Conservation (phyloP, 192 early-diverging fungal species). For the Backusella mclennaniae region DNA sequence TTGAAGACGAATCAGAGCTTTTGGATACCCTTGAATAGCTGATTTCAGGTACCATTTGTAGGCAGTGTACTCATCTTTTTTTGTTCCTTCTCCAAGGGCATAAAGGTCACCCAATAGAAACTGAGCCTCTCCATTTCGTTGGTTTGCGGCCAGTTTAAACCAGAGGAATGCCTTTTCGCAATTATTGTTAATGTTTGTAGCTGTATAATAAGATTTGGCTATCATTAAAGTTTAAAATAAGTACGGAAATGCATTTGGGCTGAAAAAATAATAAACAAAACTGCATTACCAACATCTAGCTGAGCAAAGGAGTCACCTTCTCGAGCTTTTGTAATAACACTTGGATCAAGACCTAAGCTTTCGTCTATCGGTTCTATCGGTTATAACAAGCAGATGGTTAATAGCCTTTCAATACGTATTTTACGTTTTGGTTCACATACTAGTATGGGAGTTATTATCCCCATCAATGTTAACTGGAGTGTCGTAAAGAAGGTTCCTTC, state of each 20-base stretch:
- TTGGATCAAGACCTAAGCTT: background rate
- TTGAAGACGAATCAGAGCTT: background rate
- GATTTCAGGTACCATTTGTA: background rate
- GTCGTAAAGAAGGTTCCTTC: too few species aligned
- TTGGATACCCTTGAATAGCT: background rate
- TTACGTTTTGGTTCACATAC: too few species aligned
- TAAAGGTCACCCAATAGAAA: background rate
- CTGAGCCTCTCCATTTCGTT: background rate
- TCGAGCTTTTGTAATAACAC: background rate
- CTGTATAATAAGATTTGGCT: background rate
- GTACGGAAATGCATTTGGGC: background rate
- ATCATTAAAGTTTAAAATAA: background rate
- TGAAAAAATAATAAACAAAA: background rate
- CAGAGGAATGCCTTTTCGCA: background rate
- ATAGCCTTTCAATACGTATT: too few species aligned
- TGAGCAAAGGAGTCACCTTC: background rate
- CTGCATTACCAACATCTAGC: background rate
- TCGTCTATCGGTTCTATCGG: background rate
- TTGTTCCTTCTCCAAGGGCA: background rate
- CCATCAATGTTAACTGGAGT: too few species aligned
- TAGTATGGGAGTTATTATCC: too few species aligned
- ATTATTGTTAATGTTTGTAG: background rate
- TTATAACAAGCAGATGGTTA: background rate
- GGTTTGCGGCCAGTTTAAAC: background rate
- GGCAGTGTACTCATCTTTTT: background rate